Base-by-base conservation (phyloP, 2,329 filamentous ascomycete species). In the Cladosporium sp. region DNA sequence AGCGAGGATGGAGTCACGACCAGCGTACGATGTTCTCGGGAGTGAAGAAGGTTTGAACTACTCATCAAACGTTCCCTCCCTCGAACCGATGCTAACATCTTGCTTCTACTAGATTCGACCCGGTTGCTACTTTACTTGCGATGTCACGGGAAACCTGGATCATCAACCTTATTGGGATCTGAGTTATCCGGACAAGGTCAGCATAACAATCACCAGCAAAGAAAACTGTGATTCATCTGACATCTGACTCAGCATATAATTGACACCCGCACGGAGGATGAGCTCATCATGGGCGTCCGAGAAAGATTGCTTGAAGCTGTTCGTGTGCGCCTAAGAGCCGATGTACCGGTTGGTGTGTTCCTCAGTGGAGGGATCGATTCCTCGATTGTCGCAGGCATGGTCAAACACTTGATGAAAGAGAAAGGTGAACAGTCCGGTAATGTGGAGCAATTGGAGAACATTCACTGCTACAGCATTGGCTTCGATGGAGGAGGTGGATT, bases 341-440 rank as follows among this genome's bases (percentile, higher is more conserved):
- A 83, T 60, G 80, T 82, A 0, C 77, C 77, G 0, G 69, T 83
- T 2, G 80, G 77, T 2, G 68, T 83, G 46, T 82, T 79, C 54
- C 66, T 83, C 0, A 77, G 72, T 19, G 80, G 80, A 4, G 80
- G 80, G 1, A 74, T 83, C 45, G 80, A 83, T 59, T 81, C 77
- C 0, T 81, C 78, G 0, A 70, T 74, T 1, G 64, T 83, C 18
- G 79, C 79, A 9, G 80, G 80, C 3, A 80, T 83, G 58, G 73
- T 77, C 2, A 73, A 72, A 1, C 69, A 81, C 55, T 68, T 82
- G 2, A 69, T 74, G 13, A 67, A 71, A 35, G 68, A 77, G 44
- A 64, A 76, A 43, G 70, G 74, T n/a, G 65, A 70, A 18, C 32
- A 49, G 10, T 49, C 40, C 32, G 46, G 46, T 14, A 41, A 16